Conservation (phyloP, 2,329 filamentous ascomycete species). For the Talaromyces sp. region DNA sequence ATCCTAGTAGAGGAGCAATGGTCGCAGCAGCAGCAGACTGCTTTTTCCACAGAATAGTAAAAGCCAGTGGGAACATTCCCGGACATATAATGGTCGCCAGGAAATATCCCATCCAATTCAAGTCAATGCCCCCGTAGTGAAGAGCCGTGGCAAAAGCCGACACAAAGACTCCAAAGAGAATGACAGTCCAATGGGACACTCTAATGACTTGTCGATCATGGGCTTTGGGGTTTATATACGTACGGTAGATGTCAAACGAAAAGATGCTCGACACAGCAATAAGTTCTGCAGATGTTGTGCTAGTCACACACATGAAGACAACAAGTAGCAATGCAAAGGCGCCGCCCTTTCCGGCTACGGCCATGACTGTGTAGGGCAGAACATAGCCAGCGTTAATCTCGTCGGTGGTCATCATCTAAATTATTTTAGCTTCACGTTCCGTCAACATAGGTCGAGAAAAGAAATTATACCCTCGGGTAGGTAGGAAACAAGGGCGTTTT, state of each 20-base stretch:
- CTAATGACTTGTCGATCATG: slow-evolving; percentile 7
- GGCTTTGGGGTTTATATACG: slow-evolving; percentile 9
- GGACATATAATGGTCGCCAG: slow-evolving; percentile 11
- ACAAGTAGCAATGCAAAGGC: slow-evolving; percentile 3
- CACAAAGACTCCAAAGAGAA: slow-evolving; percentile 5
- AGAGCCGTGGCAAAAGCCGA: slow-evolving; percentile 9
- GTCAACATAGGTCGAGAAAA: too few species aligned
- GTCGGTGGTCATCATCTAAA: slow-evolving; percentile 4
- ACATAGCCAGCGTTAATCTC: slow-evolving; percentile 10
- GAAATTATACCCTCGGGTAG: slow-evolving; percentile 1
- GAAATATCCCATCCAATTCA: slow-evolving; percentile 11
- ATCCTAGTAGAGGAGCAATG: slow-evolving; percentile 6
- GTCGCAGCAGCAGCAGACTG: slow-evolving; percentile 5
- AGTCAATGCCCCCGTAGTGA: slow-evolving; percentile 7
- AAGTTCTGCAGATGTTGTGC: slow-evolving; percentile 6
- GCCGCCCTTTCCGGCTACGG: slow-evolving; percentile 7
- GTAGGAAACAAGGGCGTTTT: slow-evolving; percentile 4
- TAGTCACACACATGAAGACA: slow-evolving; percentile 7
- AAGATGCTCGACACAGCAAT: slow-evolving; percentile 8
- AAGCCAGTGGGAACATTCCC: slow-evolving; percentile 8
- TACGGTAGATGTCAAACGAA: slow-evolving; percentile 7
- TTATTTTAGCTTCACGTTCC: not conserved
- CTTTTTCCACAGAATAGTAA: slow-evolving; percentile 8
- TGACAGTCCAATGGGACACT: slow-evolving; percentile 6
- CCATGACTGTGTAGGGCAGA: slow-evolving; percentile 9